A percentile compares a stretch with the other conserved stretches of the same genome.
Evolutionary conservation across 192 early-diverging fungal species (phyloP).

Genomic region (Gaertneriomyces sp.): DNA sequence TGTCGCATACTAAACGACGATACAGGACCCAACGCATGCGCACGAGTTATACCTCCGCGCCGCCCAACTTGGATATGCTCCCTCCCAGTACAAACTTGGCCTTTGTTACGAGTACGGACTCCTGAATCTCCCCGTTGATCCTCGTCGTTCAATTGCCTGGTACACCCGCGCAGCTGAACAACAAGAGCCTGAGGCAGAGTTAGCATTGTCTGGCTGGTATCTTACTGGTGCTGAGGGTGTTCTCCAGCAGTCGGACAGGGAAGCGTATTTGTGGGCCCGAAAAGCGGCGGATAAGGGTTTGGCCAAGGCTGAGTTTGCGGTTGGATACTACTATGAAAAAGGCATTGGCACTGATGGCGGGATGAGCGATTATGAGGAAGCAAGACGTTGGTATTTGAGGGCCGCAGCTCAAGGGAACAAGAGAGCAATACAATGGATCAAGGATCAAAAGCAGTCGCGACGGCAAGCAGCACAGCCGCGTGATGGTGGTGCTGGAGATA

Average conservation of each 20-base stretch:
- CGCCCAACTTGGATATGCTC: conserved; percentile 88
- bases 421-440: conserved; percentile 76
- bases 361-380: conserved; percentile 70
- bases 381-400: conserved; percentile 81
- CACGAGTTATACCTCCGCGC: conserved; percentile 88
- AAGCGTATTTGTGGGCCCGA: conserved; percentile 97
- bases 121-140: conserved; percentile 79
- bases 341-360: conserved; percentile 72
- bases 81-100: conserved; percentile 89
- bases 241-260: conserved; percentile 82
- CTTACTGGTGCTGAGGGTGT: conserved; percentile 89
- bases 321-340: conserved; percentile 91
- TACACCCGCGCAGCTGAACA: conserved; percentile 92
- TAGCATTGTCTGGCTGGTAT: conserved; percentile 97
- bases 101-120: conserved; percentile 93
- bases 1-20: neutral
- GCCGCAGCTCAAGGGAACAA: conserved; percentile 82
- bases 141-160: conserved; percentile 90
- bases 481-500: conserved; percentile 23
- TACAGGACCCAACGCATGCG: conserved; percentile 79
- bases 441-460: conserved; percentile 64
- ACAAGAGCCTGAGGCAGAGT: conserved; percentile 82
- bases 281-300: conserved; percentile 93
- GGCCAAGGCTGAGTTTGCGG: conserved; percentile 94
- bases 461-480: neutral